phyloP scores from a whole-genome alignment of 2,329 filamentous ascomycete species.

The Sarocladium oryzae region DNA sequence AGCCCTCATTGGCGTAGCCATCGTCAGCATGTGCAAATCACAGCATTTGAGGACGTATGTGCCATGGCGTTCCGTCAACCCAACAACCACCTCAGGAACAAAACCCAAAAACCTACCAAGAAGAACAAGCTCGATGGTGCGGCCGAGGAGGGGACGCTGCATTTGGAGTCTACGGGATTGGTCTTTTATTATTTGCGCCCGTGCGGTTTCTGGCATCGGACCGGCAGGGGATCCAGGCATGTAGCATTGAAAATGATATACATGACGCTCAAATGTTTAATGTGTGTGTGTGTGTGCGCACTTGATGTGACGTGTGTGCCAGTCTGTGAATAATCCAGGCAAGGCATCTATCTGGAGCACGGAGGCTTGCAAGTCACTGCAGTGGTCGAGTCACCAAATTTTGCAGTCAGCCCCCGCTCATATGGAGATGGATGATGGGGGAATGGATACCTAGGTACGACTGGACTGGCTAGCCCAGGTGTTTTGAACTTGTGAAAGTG shows the following conservation, averaged over 20 bases:
- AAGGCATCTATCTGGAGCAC: too few species aligned
- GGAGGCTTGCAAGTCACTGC: background rate
- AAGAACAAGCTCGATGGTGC: slow-evolving; percentile 34
- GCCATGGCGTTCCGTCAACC: background rate
- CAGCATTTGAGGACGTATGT: background rate
- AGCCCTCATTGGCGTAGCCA: background rate
- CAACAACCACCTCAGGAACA: background rate
- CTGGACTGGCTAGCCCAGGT: too few species aligned
- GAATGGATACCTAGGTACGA: too few species aligned
- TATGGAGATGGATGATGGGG: background rate
- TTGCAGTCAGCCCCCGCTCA: background rate
- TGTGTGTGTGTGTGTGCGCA: background rate
- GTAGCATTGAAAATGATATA: slow-evolving; percentile 52
- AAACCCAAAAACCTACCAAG: background rate
- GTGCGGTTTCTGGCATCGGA: slow-evolving; percentile 42
- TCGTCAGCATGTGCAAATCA: background rate
- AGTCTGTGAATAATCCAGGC: too few species aligned
- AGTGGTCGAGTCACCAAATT: background rate
- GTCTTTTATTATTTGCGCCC: slow-evolving; percentile 37
- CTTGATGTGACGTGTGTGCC: background rate
- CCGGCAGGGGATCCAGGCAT: slow-evolving; percentile 47
- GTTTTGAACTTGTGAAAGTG: too few species aligned
- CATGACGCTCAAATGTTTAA: slow-evolving; percentile 32
- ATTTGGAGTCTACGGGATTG: slow-evolving; percentile 56
- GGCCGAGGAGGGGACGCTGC: slow-evolving; percentile 41